A percentile compares a stretch with the other conserved stretches of the same genome.
Conservation (phyloP, 2,329 filamentous ascomycete genomes). For the Fusarium udum region DNA sequence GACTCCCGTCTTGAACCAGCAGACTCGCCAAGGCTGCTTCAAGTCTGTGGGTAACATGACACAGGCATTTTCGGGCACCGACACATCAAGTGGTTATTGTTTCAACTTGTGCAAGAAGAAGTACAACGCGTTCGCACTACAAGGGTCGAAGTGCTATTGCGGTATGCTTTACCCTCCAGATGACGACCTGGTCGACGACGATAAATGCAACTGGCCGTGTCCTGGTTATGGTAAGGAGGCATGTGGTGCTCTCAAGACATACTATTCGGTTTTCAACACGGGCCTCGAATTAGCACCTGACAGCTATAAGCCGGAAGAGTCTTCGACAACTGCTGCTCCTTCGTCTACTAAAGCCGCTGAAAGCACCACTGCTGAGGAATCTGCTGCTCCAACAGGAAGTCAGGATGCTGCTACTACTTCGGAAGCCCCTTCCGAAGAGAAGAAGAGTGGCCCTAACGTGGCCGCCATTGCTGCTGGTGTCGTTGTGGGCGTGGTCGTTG, state of each 20-base stretch:
- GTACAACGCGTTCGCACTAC: no score
- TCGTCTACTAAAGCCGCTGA: conserved; percentile 40
- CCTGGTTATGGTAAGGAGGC: conserved; percentile 68
- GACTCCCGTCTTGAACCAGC: background rate
- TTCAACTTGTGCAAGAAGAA: no score
- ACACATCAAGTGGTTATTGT: conserved; percentile 46
- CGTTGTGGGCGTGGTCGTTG: conserved; percentile 80
- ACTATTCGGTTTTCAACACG: conserved; percentile 61
- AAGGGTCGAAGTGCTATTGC: no score
- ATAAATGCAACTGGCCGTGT: conserved; percentile 72
- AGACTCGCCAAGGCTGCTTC: background rate
- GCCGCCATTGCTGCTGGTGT: conserved; percentile 87
- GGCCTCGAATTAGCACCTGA: conserved; percentile 55
- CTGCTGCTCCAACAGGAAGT: background rate
- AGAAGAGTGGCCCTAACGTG: conserved; percentile 67
- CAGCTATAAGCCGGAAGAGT: conserved; percentile 7
- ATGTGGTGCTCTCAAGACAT: conserved; percentile 60
- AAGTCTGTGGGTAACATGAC: background rate
- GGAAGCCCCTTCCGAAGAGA: background rate
- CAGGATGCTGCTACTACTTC: conserved; percentile 22
- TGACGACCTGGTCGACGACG: conserved; percentile 47
- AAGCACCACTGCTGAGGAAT: conserved; percentile 27
- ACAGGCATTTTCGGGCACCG: background rate
- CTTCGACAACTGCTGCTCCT: conserved; percentile 32
- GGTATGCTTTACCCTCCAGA: no score